Conservation (phyloP, 1,139 yeast genomes). For the Candida freyschussii region DNA sequence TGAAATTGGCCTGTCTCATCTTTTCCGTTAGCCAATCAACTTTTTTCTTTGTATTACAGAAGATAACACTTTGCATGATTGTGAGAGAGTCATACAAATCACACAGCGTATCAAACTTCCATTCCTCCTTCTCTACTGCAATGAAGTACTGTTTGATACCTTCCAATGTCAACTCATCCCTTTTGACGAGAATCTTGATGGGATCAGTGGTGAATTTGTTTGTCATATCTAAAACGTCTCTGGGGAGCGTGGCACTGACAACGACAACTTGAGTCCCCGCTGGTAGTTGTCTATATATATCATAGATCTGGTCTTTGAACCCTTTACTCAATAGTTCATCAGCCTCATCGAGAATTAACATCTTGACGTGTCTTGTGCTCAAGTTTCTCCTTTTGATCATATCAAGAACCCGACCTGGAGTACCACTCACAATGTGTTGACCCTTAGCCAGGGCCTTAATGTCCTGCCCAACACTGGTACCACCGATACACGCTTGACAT, state of each 20-base stretch:
- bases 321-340: slow-evolving; percentile 90
- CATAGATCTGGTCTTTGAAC: slow-evolving; percentile 88
- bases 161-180: slow-evolving; percentile 83
- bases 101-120: slow-evolving; percentile 93
- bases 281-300: slow-evolving; percentile 77
- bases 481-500: slow-evolving; percentile 92
- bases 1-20: slow-evolving; percentile 73
- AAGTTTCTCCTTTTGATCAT: slow-evolving; percentile 75
- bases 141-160: slow-evolving; percentile 87
- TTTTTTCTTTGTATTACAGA: slow-evolving; percentile 87
- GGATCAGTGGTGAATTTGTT: slow-evolving; percentile 87
- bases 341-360: slow-evolving; percentile 89
- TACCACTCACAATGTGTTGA: slow-evolving; percentile 92
- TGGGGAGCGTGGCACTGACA: slow-evolving; percentile 87
- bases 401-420: slow-evolving; percentile 93
- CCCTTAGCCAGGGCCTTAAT: slow-evolving; percentile 67
- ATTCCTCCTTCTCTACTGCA: slow-evolving; percentile 85
- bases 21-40: slow-evolving; percentile 89
- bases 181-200: slow-evolving; percentile 80
- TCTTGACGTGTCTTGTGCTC: slow-evolving; percentile 65
- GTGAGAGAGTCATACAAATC: slow-evolving; percentile 93
- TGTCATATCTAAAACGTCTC: slow-evolving; percentile 82
- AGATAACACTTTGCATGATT: slow-evolving; percentile 92
- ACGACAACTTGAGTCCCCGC: slow-evolving; percentile 85
- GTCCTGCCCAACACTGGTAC: slow-evolving; percentile 80